Conservation (phyloP, 1,284 basidiomycete genomes). For the Heliocybe sulcata region DNA sequence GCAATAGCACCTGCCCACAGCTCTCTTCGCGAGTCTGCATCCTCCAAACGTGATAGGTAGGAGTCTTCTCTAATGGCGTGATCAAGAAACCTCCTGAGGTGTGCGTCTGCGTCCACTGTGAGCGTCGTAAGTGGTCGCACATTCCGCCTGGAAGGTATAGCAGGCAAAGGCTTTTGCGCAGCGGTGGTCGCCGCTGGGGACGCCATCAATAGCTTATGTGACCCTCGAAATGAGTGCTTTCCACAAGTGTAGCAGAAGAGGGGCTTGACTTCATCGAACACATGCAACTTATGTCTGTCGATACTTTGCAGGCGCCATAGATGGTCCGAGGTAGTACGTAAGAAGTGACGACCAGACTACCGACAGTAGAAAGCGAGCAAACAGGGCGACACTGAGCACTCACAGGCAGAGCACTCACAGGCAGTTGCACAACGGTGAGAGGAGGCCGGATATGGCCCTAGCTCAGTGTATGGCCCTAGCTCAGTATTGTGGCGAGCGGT, state of each 20-base stretch:
- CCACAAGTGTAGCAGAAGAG: background rate
- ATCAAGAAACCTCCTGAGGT: slow-evolving; percentile 11
- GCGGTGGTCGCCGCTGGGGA: background rate
- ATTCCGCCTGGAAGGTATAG: background rate
- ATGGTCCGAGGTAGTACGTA: too few species aligned
- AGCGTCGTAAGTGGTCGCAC: slow-evolving; percentile 3
- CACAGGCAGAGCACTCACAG: too few species aligned
- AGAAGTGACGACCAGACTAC: too few species aligned
- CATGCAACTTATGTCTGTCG: too few species aligned
- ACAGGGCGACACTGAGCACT: too few species aligned
- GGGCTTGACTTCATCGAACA: too few species aligned
- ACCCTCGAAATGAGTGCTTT: background rate
- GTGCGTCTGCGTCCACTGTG: slow-evolving; percentile 10
- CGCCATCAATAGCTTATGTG: background rate
- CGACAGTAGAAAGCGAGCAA: too few species aligned
- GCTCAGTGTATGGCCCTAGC: too few species aligned
- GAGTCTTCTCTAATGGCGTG: slow-evolving; percentile 9
- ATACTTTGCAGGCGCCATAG: too few species aligned
- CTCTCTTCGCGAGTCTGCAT: slow-evolving; percentile 14
- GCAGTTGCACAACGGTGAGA: too few species aligned
- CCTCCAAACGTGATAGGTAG: slow-evolving; percentile 4
- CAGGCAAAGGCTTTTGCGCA: slow-evolving; percentile 6
- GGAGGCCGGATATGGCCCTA: too few species aligned
- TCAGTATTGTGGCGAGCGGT: background rate
- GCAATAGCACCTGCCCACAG: slow-evolving; percentile 24